Conservation (phyloP, 164 flowering plant species). For the Piper betle region DNA sequence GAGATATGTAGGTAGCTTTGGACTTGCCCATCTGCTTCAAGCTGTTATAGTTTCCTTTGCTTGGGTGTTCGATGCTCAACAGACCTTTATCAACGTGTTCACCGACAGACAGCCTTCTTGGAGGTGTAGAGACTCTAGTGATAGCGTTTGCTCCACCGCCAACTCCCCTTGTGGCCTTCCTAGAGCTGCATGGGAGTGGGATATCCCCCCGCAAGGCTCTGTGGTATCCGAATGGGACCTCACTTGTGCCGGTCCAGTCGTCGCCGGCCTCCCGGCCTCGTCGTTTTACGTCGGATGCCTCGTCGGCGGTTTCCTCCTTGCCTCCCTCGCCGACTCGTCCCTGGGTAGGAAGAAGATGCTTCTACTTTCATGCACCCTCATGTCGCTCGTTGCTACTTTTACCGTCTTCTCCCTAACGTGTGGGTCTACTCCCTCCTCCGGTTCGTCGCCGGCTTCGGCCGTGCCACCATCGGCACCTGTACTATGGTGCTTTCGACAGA, state of each 20-base stretch:
- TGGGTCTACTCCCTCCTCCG: constrained; percentile 47
- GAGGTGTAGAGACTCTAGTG: constrained; percentile 26
- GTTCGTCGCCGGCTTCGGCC: constrained; percentile 42
- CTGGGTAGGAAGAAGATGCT: constrained; percentile 60
- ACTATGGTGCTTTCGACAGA: constrained; percentile 17
- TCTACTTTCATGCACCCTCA: constrained; percentile 30
- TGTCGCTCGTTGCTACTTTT: constrained; percentile 26
- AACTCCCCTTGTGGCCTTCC: constrained; percentile 26
- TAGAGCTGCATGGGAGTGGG: constrained; percentile 42
- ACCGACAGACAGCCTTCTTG: constrained; percentile 44
- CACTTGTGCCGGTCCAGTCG: constrained; percentile 25
- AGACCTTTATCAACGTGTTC: constrained; percentile 53
- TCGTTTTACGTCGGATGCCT: constrained; percentile 63
- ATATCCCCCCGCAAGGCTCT: constrained; percentile 19
- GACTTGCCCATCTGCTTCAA: constrained; percentile 38
- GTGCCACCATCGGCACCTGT: constrained; percentile 43
- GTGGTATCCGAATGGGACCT: constrained; percentile 53
- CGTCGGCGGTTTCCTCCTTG: constrained; percentile 39
- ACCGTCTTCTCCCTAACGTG: constrained; percentile 35
- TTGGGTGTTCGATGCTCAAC: constrained; percentile 55
- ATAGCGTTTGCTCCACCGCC: constrained; percentile 3
- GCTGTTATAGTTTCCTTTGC: constrained; percentile 39
- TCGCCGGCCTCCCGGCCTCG: constrained; percentile 48
- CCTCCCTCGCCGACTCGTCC: constrained; percentile 52
- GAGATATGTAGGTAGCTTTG: constrained; percentile 28